Base-by-base conservation (phyloP, 768 basidiomycete genomes). In the Tricholoma furcatifolium region DNA sequence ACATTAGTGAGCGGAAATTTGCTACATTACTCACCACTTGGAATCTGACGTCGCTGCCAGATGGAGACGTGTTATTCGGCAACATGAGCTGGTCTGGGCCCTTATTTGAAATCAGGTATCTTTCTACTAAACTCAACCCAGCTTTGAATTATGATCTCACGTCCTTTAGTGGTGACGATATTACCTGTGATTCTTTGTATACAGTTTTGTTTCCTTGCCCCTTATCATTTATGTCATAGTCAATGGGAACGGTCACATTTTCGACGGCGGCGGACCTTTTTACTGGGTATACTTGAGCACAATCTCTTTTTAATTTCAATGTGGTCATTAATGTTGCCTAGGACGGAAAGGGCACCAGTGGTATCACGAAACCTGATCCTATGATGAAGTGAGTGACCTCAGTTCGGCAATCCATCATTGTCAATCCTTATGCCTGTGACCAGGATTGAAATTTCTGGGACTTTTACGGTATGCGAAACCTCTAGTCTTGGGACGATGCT, bases 41-140 rank as follows among this genome's bases (percentile, higher is more conserved):
- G 32, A 6, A 51, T 43, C 47, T 49, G 11, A 23, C 18, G n/a
- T 39, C 24, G 36, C n/a, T 54, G 34, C 10, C 27, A 85, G 81
- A 73, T 55, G 85, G 85, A 15, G 76, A 86, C 30, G 73, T 87
- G 41, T 57, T 64, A 20, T 87, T 88, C 61, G 83, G 76, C 6
- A 78, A 77, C 43, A 8, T 61, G 49, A 75, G 60, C 36, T 83
- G 82, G 82, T 67, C 61, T 0, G 83, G 82, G 11, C 83, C 80
- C 11, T 67, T 84, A 36, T 82, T 85, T 62, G 64, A 71, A 30
- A 62, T 85, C 59, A 76, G 58, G 81, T 82, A 23, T 20, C 61
- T 15, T 8, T 36, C 20, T 32, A 46, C 12, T 2, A 1, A 30
- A 18, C 55, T 31, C 17, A 20, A 24, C 18, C 9, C 42, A 15